These are phyloP conservation scores for Tuber melanosporum DNA, from an alignment of 495 filamentous ascomycete species.

Conservation along the genomic window DNA sequence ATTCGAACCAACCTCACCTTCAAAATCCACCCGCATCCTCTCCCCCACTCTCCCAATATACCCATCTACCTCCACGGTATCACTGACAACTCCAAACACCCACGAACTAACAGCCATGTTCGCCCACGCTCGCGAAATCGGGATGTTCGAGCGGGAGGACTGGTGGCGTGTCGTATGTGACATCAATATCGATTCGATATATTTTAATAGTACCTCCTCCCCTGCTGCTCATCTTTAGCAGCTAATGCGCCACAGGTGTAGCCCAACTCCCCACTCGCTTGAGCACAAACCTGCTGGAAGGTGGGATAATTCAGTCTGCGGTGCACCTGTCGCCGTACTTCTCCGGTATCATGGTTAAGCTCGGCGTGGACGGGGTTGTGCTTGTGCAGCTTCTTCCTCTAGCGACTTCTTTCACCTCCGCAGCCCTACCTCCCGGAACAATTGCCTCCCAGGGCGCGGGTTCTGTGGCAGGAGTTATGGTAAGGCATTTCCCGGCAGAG, in stretches of 20 bases:
- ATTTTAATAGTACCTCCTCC: slow-evolving; percentile 24
- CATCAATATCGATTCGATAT: slow-evolving; percentile 50
- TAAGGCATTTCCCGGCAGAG: slow-evolving; percentile 69
- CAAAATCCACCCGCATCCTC: slow-evolving; percentile 69
- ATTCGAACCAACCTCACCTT: slow-evolving; percentile 84
- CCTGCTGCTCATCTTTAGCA: neutral
- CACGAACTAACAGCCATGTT: slow-evolving; percentile 70
- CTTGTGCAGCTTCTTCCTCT: slow-evolving; percentile 61
- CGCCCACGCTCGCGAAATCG: slow-evolving; percentile 53
- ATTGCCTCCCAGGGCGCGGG: slow-evolving; percentile 10
- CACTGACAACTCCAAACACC: slow-evolving; percentile 74
- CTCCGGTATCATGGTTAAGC: slow-evolving; percentile 73
- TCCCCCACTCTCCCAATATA: slow-evolving; percentile 48
- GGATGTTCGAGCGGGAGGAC: slow-evolving; percentile 57
- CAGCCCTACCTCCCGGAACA: neutral
- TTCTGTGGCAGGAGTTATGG: slow-evolving; percentile 52
- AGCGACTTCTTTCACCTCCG: slow-evolving; percentile 47
- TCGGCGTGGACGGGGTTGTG: slow-evolving; percentile 73
- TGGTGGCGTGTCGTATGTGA: slow-evolving; percentile 79
- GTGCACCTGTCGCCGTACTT: slow-evolving; percentile 85
- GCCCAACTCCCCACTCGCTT: slow-evolving; percentile 56
- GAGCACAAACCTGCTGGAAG: slow-evolving; percentile 57
- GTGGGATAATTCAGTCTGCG: slow-evolving; percentile 72
- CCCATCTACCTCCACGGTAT: slow-evolving; percentile 54
- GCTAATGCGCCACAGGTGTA: slow-evolving; percentile 25